A percentile compares a stretch with the other conserved stretches of the same genome.
phyloP scores from a whole-genome alignment of 495 filamentous ascomycete genomes.

The Margaritispora aquatica region DNA sequence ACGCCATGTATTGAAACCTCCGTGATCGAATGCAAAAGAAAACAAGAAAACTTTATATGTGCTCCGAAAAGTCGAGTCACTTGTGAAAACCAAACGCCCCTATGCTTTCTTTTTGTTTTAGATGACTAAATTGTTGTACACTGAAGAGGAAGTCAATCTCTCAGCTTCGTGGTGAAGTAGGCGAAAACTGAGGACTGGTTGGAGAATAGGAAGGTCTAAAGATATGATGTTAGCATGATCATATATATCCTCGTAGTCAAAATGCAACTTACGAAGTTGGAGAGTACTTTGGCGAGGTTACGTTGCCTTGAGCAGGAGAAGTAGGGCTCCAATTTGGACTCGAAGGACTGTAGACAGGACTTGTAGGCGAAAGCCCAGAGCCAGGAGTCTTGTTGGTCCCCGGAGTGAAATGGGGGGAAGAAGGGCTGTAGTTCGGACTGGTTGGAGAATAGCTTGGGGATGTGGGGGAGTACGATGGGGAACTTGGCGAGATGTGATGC shows the following conservation, averaged over 20 bases:
- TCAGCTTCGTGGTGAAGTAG: slow-evolving; percentile 12
- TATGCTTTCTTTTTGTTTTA: slow-evolving; percentile 17
- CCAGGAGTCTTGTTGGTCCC: slow-evolving; percentile 46
- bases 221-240: background rate
- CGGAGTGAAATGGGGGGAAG: slow-evolving; percentile 40
- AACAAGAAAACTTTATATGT: slow-evolving; percentile 11
- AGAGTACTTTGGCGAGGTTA: slow-evolving; percentile 39
- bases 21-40: slow-evolving; percentile 2
- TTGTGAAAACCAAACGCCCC: slow-evolving; percentile 13
- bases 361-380: slow-evolving; percentile 31
- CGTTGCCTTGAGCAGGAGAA: slow-evolving; percentile 42
- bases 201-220: slow-evolving; percentile 16
- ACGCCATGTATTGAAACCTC: slow-evolving; percentile 9
- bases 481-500: slow-evolving; percentile 42
- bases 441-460: slow-evolving; percentile 43
- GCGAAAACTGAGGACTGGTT: slow-evolving; percentile 22
- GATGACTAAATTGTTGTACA: slow-evolving; percentile 12
- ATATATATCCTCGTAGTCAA: background rate
- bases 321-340: slow-evolving; percentile 78
- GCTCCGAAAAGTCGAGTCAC: background rate
- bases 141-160: background rate
- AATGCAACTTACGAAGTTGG: slow-evolving; percentile 16
- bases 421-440: slow-evolving; percentile 46
- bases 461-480: slow-evolving; percentile 51
- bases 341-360: slow-evolving; percentile 33